Conservation (phyloP, 192 early-diverging fungal species). For the Mortierella antarctica region DNA sequence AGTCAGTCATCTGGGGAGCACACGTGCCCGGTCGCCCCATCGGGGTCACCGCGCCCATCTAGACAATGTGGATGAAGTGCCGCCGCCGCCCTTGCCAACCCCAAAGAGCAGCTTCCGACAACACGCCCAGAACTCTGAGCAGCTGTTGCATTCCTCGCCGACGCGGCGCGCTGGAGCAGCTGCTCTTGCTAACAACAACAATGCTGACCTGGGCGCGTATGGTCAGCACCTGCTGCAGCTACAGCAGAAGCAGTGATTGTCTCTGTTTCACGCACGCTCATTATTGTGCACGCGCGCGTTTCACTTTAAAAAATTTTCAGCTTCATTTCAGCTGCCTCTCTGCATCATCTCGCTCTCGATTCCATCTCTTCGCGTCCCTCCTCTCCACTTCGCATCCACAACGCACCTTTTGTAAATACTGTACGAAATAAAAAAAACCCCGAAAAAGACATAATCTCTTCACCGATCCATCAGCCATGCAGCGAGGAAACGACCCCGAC, state of each 20-base stretch:
- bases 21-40: constrained; percentile 32
- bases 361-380: not conserved
- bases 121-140: constrained; percentile 12
- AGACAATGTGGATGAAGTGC: constrained; percentile 10
- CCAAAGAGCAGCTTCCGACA: constrained; percentile 31
- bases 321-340: not conserved
- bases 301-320: not conserved
- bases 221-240: constrained; percentile 18
- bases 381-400: not conserved
- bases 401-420: constrained; percentile 18
- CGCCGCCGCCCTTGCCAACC: constrained; percentile 20
- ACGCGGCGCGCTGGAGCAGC: not conserved
- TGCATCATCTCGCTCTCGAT: not conserved
- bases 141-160: not conserved
- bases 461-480: not conserved
- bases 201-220: constrained; percentile 19
- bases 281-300: no score
- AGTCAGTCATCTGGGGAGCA: constrained; percentile 43
- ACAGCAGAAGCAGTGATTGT: constrained; percentile 16
- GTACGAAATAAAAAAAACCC: constrained; percentile 20
- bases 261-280: not conserved
- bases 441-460: constrained; percentile 10
- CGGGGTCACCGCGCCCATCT: constrained; percentile 18
- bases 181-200: not conserved
- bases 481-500: not conserved